phyloP scores from a whole-genome alignment of 805 yeast genomes.

The Nakazawaea wyomingensis region DNA sequence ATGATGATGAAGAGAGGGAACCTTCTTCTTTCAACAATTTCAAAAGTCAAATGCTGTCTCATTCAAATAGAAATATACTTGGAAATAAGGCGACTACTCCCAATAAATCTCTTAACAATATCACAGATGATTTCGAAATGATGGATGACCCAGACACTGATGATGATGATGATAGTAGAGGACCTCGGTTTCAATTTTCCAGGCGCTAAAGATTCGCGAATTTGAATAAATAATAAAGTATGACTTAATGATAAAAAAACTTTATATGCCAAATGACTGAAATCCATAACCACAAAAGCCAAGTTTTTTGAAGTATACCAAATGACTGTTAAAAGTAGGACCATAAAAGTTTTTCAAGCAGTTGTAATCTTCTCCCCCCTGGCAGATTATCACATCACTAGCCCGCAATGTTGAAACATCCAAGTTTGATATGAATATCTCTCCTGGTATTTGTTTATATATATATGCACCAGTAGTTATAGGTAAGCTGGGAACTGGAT shows the following conservation, averaged over 20 bases:
- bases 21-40: neutral
- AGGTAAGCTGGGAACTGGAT: conserved; percentile 21
- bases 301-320: conserved; percentile 15
- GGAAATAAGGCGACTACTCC: neutral
- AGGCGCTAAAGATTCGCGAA: conserved; percentile 15
- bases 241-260: neutral
- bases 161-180: conserved; percentile 25
- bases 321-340: conserved; percentile 13
- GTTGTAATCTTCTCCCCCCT: conserved; percentile 9
- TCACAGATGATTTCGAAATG: neutral
- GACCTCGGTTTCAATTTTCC: conserved; percentile 25
- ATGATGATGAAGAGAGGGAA: conserved; percentile 6
- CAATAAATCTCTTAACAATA: neutral
- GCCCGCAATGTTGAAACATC: conserved; percentile 4
- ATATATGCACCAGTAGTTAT: conserved; percentile 4
- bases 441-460: conserved; percentile 20
- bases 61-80: neutral
- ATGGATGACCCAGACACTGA: conserved; percentile 4
- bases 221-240: neutral
- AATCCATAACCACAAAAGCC: conserved; percentile 15
- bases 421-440: conserved; percentile 19
- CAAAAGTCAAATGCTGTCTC: neutral
- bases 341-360: conserved; percentile 14
- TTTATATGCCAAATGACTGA: neutral
- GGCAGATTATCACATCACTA: conserved; percentile 14